Conservation (phyloP, 2,329 filamentous ascomycete genomes). For the Shiraia sp. region DNA sequence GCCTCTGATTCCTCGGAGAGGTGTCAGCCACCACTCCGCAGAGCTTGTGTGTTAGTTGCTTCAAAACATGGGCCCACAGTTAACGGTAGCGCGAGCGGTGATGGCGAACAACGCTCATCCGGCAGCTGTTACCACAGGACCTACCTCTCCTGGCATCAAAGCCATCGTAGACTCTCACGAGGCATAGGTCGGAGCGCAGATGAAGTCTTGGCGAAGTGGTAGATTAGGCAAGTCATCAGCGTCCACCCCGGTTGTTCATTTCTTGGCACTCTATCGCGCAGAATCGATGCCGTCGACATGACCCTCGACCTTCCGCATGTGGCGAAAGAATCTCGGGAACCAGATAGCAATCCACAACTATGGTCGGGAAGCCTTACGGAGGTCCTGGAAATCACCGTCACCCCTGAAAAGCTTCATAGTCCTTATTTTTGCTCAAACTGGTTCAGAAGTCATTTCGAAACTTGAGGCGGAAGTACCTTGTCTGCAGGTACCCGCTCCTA, state of each 20-base stretch:
- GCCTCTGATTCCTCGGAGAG: conserved; percentile 2
- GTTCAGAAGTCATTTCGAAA: no score
- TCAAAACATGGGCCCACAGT: conserved; percentile 1
- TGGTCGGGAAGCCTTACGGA: not conserved
- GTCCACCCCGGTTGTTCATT: conserved; percentile 7
- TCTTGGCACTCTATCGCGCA: conserved; percentile 21
- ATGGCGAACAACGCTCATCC: conserved; percentile 8
- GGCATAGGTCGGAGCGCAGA: conserved; percentile 6
- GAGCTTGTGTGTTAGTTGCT: not conserved
- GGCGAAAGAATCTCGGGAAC: conserved; percentile 8
- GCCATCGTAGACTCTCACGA: conserved; percentile 8
- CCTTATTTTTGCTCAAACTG: not conserved
- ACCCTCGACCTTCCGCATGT: conserved; percentile 20
- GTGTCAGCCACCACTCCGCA: conserved; percentile 1
- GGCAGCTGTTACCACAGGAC: conserved; percentile 7
- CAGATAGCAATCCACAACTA: conserved; percentile 7
- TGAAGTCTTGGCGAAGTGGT: conserved; percentile 18
- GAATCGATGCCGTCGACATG: conserved; percentile 5
- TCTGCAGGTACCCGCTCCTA: conserved; percentile 10
- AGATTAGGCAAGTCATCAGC: conserved; percentile 23
- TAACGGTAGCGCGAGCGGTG: conserved; percentile 5
- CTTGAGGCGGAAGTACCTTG: not conserved
- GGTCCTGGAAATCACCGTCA: not conserved
- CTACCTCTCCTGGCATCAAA: conserved; percentile 16
- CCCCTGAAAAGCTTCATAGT: not conserved